Conservation (phyloP, 495 filamentous ascomycete genomes). For the Jackrogersella multiformis region DNA sequence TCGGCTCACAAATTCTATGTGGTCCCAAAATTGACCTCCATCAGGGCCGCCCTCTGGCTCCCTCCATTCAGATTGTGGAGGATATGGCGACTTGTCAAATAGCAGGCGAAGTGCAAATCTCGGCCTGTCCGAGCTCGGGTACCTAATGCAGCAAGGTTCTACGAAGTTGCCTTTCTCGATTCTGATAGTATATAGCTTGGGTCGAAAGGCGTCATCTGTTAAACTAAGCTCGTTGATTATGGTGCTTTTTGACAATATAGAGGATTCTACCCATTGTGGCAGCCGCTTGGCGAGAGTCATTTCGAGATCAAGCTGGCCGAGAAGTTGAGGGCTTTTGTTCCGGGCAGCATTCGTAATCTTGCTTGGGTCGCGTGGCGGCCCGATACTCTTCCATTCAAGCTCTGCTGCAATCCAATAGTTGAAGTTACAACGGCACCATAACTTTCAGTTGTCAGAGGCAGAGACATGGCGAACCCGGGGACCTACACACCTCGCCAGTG, state of each 20-base stretch:
- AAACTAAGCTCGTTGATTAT: slow-evolving; percentile 35
- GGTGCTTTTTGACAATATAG: slow-evolving; percentile 12
- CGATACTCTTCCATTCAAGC: slow-evolving; percentile 42
- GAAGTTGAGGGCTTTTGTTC: slow-evolving; percentile 27
- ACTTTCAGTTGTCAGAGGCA: slow-evolving; percentile 32
- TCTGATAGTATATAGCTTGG: slow-evolving; percentile 42
- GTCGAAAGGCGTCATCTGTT: slow-evolving; percentile 42
- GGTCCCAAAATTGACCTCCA: slow-evolving; percentile 38
- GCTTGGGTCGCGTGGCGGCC: slow-evolving; percentile 16
- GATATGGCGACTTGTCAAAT: slow-evolving; percentile 48
- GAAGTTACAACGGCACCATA: slow-evolving; percentile 41
- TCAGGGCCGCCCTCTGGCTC: slow-evolving; percentile 38
- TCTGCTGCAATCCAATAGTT: slow-evolving; percentile 38
- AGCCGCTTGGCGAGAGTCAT: slow-evolving; percentile 42
- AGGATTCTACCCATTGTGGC: slow-evolving; percentile 13
- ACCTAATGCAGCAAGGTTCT: slow-evolving; percentile 22
- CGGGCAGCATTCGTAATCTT: slow-evolving; percentile 17
- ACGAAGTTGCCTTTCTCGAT: slow-evolving; percentile 47
- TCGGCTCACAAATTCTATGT: slow-evolving; percentile 39
- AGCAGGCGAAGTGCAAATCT: slow-evolving; percentile 41
- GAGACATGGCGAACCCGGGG: neutral
- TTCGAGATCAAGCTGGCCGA: slow-evolving; percentile 44
- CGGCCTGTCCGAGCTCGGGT: neutral
- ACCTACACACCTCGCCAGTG: slow-evolving; percentile 42
- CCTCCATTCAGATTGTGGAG: slow-evolving; percentile 43